Percentiles rank a stretch among this genome's conserved stretches.
phyloP scores from a whole-genome alignment of 2,329 filamentous ascomycete species.

The Colletotrichum aenigma region DNA sequence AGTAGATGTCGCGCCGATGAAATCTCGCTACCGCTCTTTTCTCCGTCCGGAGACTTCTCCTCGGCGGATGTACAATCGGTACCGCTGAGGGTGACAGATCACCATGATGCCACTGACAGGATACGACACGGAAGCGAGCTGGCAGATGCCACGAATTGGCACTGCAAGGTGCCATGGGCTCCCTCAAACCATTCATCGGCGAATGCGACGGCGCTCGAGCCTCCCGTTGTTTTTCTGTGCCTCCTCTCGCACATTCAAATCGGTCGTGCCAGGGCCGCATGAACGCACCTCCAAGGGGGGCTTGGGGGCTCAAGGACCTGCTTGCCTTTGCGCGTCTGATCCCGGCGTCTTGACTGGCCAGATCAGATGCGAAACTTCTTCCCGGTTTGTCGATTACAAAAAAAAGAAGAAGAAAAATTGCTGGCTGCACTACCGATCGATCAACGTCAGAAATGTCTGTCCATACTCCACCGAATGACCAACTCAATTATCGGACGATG shows the following conservation, averaged over 20 bases:
- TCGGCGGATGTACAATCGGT: not conserved
- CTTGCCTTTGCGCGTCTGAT: not conserved
- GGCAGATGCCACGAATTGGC: not conserved
- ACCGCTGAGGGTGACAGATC: not conserved
- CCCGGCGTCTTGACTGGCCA: not conserved
- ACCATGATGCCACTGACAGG: not conserved
- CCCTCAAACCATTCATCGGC: constrained; percentile 4
- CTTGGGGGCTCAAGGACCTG: not conserved
- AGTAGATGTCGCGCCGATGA: not conserved
- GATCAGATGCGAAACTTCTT: constrained; percentile 6
- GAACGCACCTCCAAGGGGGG: not conserved
- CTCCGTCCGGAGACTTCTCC: not conserved
- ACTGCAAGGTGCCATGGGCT: not conserved
- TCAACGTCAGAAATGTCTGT: constrained; percentile 15
- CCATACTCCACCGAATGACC: constrained; percentile 3
- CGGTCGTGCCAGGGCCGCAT: constrained; percentile 3
- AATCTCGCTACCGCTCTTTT: not conserved
- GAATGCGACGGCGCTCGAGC: constrained; percentile 9
- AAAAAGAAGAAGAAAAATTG: not conserved
- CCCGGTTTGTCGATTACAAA: too few relatives aligned
- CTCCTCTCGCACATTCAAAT: not conserved
- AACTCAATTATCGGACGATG: constrained; percentile 14
- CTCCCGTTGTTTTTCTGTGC: not conserved
- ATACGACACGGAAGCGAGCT: not conserved
- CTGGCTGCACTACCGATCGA: not conserved